Evolutionary conservation across 2,329 filamentous ascomycete species (phyloP), one percentile per base, ranked within the genome.

Genomic region (Plenodomus tracheiphilus): DNA sequence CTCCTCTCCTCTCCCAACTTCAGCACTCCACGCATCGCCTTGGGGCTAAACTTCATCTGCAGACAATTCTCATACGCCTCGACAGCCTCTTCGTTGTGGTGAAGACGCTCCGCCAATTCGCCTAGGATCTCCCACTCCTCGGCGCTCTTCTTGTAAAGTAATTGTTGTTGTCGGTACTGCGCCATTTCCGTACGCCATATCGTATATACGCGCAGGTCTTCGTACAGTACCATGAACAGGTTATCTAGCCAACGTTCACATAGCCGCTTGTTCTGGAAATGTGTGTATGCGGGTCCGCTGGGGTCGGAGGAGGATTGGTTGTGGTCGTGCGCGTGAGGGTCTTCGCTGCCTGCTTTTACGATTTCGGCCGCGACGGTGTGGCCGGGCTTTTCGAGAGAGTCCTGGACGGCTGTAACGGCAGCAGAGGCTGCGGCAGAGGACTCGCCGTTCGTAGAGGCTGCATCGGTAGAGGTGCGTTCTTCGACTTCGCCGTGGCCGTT

Each of bases 111-210:
- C 0, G 94, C 94, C 15, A 99, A 81, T 49, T 92, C 89, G 35
- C 94, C 94, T 0, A 99, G 82, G 43, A 99, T 97, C 74, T 99
- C 94, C 94, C 94, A 99, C 71, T 99, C 94, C 60, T 96, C 91
- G 2, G 93, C 88, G 1, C 88, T 94, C 76, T 97, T 99, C 75
- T 94, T 94, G 78, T 97, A 99, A 59, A 95, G 87, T 73, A 96
- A 86, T 54, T 93, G 88, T 72, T 97, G 93, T 45, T 93, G 90
- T 18, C 90, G 87, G 70, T 92, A 97, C 71, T 97, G 93, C 0
- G 91, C 89, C 85, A 97, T 94, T 72, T 99, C 94, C 0, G 94
- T 97, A 47, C 94, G 87, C 94, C 94, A 99, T 72, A 99, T 99
- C 11, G 94, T 99, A 78, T 99, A 99, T 39, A 99, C 93, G 41